Evolutionary conservation across 1,284 basidiomycete genomes (phyloP).

Genomic region (Austropuccinia psidii): DNA sequence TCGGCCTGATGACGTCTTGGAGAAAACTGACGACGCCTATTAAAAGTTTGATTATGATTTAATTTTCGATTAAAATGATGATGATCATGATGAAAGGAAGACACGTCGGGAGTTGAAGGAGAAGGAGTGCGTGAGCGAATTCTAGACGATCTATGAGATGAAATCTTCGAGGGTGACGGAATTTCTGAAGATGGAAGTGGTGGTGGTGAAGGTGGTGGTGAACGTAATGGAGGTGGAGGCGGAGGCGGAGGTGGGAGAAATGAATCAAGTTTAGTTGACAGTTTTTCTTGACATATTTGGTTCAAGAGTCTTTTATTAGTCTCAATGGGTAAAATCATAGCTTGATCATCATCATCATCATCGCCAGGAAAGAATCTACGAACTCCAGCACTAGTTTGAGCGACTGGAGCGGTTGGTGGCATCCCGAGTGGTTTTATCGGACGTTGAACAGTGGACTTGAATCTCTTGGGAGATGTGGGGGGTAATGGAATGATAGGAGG

Average conservation of each 20-base stretch:
- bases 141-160: not conserved
- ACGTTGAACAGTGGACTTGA: slow-evolving; percentile 3
- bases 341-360: slow-evolving; percentile 30
- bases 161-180: not conserved
- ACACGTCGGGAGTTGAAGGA: not conserved
- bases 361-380: slow-evolving; percentile 35
- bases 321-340: not conserved
- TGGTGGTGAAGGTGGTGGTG: slow-evolving; percentile 16
- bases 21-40: too few species aligned
- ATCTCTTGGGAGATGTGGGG: slow-evolving; percentile 10
- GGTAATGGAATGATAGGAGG: slow-evolving; percentile 2
- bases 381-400: slow-evolving; percentile 36
- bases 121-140: not conserved
- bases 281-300: not conserved
- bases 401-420: slow-evolving; percentile 33
- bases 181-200: not conserved
- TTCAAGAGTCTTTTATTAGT: not conserved
- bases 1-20: too few species aligned
- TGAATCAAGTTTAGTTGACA: not conserved
- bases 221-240: slow-evolving; percentile 5
- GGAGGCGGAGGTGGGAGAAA: not conserved
- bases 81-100: not conserved
- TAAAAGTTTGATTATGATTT: too few species aligned
- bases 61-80: too few species aligned
- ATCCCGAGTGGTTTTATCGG: slow-evolving; percentile 22